Conservation (phyloP, 2,329 filamentous ascomycete genomes). For the Fusarium pilosicola region DNA sequence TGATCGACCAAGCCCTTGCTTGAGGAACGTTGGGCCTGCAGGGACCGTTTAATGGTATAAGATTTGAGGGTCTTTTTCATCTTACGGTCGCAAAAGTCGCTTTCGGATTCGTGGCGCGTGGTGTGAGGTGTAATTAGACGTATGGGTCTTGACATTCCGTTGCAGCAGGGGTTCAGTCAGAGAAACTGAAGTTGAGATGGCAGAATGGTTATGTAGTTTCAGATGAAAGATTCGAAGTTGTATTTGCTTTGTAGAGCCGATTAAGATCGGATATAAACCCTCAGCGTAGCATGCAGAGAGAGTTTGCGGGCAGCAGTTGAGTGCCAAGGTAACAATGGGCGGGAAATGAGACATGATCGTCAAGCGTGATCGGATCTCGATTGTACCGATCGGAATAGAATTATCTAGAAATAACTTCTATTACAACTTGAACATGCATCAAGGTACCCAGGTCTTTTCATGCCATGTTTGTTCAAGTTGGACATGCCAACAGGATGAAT, state of each 20-base stretch:
- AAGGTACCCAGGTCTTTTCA: not conserved
- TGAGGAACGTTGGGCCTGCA: not conserved
- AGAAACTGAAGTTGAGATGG: not conserved
- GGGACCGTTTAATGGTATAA: constrained; percentile 7
- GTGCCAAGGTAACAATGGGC: not conserved
- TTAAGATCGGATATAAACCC: not conserved
- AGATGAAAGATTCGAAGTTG: not conserved
- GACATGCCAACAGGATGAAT: not conserved
- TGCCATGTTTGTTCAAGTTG: not conserved
- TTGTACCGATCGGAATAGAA: constrained; percentile 25
- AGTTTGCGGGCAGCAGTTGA: not conserved
- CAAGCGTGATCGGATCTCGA: constrained; percentile 36
- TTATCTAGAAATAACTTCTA: not conserved
- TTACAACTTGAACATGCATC: not conserved
- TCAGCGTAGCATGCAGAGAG: not conserved
- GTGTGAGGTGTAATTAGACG: constrained; percentile 19
- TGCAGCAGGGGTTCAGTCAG: not conserved
- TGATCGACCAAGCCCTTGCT: constrained; percentile 15
- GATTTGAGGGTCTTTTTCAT: constrained; percentile 30
- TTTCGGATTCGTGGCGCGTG: constrained; percentile 23
- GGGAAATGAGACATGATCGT: constrained; percentile 3
- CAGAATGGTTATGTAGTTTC: not conserved
- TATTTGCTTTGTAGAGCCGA: not conserved
- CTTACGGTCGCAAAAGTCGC: constrained; percentile 12
- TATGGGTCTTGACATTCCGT: not conserved